Evolutionary conservation across 306 rosid species (phyloP).

Genomic region (Clitoria ternatea): DNA sequence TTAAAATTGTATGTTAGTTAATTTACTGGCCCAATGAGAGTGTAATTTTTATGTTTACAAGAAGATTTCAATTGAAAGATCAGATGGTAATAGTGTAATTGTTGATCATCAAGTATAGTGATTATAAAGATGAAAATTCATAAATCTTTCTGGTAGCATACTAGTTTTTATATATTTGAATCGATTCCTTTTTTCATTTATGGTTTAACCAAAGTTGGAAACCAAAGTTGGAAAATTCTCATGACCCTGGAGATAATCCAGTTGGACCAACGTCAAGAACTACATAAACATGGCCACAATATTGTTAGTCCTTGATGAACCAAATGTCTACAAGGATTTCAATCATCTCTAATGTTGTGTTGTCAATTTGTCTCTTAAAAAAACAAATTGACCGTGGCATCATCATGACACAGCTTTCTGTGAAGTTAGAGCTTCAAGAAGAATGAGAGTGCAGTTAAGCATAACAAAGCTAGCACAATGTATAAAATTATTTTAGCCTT

Average conservation of each 20-base stretch:
- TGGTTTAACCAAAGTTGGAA: too few relatives aligned
- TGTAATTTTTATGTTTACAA: too few relatives aligned
- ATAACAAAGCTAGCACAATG: conserved; percentile 20
- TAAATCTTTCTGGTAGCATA: too few relatives aligned
- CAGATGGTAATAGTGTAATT: too few relatives aligned
- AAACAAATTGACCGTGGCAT: neutral
- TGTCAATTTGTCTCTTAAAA: neutral
- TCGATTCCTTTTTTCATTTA: too few relatives aligned
- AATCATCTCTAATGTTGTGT: neutral
- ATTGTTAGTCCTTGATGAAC: neutral
- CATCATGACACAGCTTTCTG: neutral
- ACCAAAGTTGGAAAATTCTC: neutral
- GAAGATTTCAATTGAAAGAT: too few relatives aligned
- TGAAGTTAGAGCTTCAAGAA: conserved; percentile 21
- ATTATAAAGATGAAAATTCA: too few relatives aligned
- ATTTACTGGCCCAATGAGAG: too few relatives aligned
- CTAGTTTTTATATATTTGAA: too few relatives aligned
- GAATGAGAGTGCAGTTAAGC: conserved; percentile 22
- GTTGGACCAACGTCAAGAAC: neutral
- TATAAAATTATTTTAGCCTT: neutral
- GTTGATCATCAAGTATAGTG: too few relatives aligned
- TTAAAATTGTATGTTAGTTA: too few relatives aligned
- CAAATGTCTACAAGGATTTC: neutral
- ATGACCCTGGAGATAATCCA: neutral
- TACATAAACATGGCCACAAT: neutral